Evolutionary conservation across 768 basidiomycete genomes (phyloP).

Genomic region (Rhodotorula babjevae): DNA sequence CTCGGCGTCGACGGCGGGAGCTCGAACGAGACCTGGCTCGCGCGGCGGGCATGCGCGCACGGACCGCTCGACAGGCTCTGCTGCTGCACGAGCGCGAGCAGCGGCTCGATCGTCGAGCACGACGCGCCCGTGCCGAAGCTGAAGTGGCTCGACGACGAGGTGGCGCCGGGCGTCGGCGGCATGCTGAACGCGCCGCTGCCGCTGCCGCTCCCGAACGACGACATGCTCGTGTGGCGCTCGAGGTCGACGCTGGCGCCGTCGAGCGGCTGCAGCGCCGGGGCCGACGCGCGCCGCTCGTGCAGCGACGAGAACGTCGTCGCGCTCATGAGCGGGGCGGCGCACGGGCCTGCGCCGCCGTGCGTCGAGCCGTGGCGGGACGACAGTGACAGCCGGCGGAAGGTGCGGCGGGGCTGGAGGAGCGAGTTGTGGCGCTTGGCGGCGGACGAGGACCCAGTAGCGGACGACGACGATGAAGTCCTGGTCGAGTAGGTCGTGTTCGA

Average conservation of each 20-base stretch:
- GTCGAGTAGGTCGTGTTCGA: neutral
- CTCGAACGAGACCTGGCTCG: slow-evolving; percentile 10
- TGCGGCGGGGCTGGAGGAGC: neutral
- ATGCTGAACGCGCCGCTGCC: too few species aligned
- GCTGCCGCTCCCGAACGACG: neutral
- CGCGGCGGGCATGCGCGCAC: neutral
- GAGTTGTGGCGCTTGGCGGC: neutral
- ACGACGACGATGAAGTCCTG: neutral
- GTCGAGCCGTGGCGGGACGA: neutral
- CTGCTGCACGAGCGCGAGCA: neutral
- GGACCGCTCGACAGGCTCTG: neutral
- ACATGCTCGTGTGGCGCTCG: neutral
- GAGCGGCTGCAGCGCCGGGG: neutral
- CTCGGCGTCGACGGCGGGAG: neutral
- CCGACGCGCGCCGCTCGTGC: neutral
- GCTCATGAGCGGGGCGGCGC: neutral
- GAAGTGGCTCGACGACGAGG: neutral
- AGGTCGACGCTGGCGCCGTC: neutral
- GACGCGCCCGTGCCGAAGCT: neutral
- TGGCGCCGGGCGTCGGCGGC: neutral
- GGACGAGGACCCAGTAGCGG: neutral
- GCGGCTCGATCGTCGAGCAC: neutral
- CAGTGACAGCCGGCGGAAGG: neutral
- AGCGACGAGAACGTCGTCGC: neutral
- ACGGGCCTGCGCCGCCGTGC: neutral